Evolutionary conservation across 1,139 yeast species (phyloP).

Genomic region (Kurtzmaniella quercitrusa): DNA sequence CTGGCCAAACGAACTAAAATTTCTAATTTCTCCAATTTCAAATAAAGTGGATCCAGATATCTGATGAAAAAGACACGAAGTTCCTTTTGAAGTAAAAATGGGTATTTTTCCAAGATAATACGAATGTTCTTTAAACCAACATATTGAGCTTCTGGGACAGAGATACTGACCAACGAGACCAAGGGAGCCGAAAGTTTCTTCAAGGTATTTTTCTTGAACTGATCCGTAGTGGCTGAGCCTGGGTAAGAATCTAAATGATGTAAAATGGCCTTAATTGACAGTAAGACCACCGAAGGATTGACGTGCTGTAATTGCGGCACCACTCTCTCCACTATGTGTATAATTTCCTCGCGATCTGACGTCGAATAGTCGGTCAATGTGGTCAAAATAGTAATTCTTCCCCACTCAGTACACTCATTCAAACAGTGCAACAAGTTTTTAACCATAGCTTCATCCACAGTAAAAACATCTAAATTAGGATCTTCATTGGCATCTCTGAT

Average conservation of each 20-base stretch:
- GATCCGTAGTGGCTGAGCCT: constrained; percentile 19
- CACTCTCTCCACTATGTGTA: constrained; percentile 84
- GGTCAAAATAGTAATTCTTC: constrained; percentile 82
- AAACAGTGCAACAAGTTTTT: constrained; percentile 73
- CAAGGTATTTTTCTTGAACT: constrained; percentile 36
- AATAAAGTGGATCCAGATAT: constrained; percentile 90
- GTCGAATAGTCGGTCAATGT: constrained; percentile 74
- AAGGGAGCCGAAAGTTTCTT: constrained; percentile 87
- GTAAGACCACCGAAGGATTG: constrained; percentile 90
- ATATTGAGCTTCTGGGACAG: constrained; percentile 91
- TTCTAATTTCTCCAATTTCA: constrained; percentile 89
- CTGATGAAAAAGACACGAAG: constrained; percentile 88
- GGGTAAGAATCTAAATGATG: constrained; percentile 60
- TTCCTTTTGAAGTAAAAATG: constrained; percentile 72
- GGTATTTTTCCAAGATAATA: constrained; percentile 85
- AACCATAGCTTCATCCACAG: constrained; percentile 43
- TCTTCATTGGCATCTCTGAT: constrained; percentile 61
- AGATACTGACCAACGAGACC: constrained; percentile 80
- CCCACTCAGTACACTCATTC: constrained; percentile 99
- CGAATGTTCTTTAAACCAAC: constrained; percentile 91
- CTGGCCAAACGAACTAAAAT: constrained; percentile 83
- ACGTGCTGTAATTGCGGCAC: constrained; percentile 97
- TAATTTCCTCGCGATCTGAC: constrained; percentile 58
- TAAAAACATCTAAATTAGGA: constrained; percentile 42
- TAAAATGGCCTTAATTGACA: constrained; percentile 78